Evolutionary conservation across 176 grass and related monocot species (phyloP), one percentile per base, ranked within the genome.

Genomic region (Cenchrus fungigraminus): DNA sequence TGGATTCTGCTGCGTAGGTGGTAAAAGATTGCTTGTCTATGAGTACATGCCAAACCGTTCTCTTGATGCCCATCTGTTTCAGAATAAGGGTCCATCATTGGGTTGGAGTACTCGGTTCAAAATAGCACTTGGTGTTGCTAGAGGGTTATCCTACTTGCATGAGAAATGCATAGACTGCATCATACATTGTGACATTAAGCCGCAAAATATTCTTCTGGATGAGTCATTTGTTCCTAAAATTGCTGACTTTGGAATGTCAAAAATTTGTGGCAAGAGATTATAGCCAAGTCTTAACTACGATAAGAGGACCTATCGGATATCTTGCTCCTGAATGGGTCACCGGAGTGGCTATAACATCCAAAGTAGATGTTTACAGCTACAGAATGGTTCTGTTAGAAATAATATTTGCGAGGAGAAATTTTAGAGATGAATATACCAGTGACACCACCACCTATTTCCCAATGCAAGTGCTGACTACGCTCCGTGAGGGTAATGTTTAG

Each of bases 381-480:
- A 49, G 71, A 49, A 74, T 74, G 49, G 71, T 74, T 32, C 13
- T 74, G 49, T 17, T 74, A 9, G 71, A 74, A 4, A 74, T 74
- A 49, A 17, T 74, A 53, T 74, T 49, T 31, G 71, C 25, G 31
- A 74, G 8, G 25, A 74, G 71, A 12, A 74, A 17, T 22, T 52
- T 54, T 32, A 46, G 45, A 6, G 45, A 46, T 46, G 45, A 40
- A 40, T 40, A 40, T 40, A 40, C 12, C 55, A 58, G 1, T 6
- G 47, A 31, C 3, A 28, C 12, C 17, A 72, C 13, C 13, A 72
- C 34, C 4, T 92, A 63, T 73, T 90, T 87, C 13, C 88, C 85
- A 28, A 3, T 80, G 15, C 51, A 83, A 14, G 89, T 49, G 85
- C 89, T 1, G 12, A 1, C 1, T 40, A 67, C 68, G 17, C 79